These are phyloP conservation scores for Cystobasidium tubakii DNA, from an alignment of 768 basidiomycete species.

Conservation along the genomic window DNA sequence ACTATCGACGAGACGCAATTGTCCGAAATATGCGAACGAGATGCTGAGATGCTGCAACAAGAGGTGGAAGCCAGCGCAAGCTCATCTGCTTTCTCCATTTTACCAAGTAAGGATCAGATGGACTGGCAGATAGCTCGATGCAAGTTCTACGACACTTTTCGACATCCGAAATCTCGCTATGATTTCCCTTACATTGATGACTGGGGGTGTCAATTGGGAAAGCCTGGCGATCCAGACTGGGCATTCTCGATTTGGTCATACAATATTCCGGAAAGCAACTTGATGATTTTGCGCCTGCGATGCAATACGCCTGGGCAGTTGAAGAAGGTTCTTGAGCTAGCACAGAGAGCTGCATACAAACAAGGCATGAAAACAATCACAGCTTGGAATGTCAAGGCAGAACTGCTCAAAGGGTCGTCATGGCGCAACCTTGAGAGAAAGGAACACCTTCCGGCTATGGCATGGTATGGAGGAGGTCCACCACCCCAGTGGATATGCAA, in stretches of 20 bases:
- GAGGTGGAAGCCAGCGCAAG: background rate
- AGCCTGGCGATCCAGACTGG: slow-evolving; percentile 11
- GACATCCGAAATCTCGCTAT: background rate
- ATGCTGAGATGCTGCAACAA: background rate
- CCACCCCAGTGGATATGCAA: too few species aligned
- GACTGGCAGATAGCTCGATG: slow-evolving; percentile 11
- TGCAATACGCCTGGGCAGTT: slow-evolving; percentile 4
- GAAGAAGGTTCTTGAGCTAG: background rate
- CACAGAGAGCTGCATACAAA: background rate
- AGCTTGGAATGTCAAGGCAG: slow-evolving; percentile 1
- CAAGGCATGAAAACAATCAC: slow-evolving; percentile 15
- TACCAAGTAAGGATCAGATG: slow-evolving; percentile 22
- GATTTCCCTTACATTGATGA: background rate
- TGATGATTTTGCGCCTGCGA: slow-evolving; percentile 6
- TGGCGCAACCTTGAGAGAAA: background rate
- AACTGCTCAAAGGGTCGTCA: slow-evolving; percentile 6
- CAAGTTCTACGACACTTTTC: background rate
- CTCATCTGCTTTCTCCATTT: slow-evolving; percentile 2
- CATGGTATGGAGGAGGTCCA: slow-evolving; percentile 1
- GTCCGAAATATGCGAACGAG: background rate
- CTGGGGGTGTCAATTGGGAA: slow-evolving; percentile 13
- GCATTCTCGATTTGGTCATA: slow-evolving; percentile 20
- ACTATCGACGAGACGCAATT: background rate
- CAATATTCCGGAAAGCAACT: background rate
- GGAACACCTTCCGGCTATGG: slow-evolving; percentile 8